Evolutionary conservation across 495 filamentous ascomycete species (phyloP).

Genomic region (Aspergillus baeticus): DNA sequence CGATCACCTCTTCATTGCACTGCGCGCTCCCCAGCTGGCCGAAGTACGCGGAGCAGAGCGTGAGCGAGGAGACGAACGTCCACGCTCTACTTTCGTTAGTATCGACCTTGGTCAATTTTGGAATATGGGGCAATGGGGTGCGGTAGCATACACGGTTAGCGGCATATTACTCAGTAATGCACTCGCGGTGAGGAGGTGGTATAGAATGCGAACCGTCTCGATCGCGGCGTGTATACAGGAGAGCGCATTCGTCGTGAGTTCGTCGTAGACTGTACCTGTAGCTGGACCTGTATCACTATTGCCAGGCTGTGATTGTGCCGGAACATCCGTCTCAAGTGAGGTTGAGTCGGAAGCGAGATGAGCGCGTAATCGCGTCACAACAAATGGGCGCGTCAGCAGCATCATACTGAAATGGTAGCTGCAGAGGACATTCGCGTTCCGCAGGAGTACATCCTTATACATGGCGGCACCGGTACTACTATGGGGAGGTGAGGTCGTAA

Average conservation of each 20-base stretch:
- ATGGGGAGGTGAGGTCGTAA: too few species aligned
- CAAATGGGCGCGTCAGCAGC: neutral
- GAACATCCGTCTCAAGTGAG: too few species aligned
- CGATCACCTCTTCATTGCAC: neutral
- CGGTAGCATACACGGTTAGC: too few species aligned
- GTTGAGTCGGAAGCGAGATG: too few species aligned
- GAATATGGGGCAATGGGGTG: too few species aligned
- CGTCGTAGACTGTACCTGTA: neutral
- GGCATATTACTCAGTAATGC: neutral
- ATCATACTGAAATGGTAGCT: constrained; percentile 6
- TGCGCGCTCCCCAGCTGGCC: neutral
- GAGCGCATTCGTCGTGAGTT: neutral
- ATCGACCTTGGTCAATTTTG: too few species aligned
- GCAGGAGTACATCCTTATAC: neutral
- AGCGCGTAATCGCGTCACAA: neutral
- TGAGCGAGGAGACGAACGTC: neutral
- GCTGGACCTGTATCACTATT: too few species aligned
- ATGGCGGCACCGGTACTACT: too few species aligned
- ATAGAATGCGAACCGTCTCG: neutral
- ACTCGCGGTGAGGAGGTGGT: neutral
- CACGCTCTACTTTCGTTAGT: neutral
- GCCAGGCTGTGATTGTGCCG: too few species aligned
- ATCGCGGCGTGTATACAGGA: neutral
- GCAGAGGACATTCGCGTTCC: neutral
- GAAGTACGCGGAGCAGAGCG: constrained; percentile 1